Base-by-base conservation (phyloP, 306 rosid species). In the Biancaea sappan region DNA sequence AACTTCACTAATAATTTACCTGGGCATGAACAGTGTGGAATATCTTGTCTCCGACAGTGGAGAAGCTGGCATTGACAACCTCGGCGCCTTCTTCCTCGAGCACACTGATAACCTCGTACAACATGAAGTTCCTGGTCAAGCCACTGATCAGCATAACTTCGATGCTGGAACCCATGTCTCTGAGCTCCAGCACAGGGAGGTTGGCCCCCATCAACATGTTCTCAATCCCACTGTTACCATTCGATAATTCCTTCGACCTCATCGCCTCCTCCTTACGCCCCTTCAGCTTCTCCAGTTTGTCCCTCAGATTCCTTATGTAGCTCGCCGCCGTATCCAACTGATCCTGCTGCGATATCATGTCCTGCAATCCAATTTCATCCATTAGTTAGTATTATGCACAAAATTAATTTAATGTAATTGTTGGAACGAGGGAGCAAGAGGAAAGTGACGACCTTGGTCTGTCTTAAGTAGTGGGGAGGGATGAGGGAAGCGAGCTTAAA, bases 81-180 rank as follows among this genome's bases (percentile, higher is more conserved):
- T 89, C 83, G 5, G 91, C 93, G 21, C 93, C 96, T 84, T 92
- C 93, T 82, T 92, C 85, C 52, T 92, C 80, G 8, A 92, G 80
- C 29, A 89, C 72, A 56, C 69, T 56, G 14, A 89, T 86, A 1
- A 89, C 77, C 79, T 89, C 85, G 56, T 73, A 66, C 2, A 89
- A 38, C 93, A 81, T 83, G 83, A 89, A 82, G 70, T 68, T 85
- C 81, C 79, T 86, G 32, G 78, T 71, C 66, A 83, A 6, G 2
- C 88, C 85, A 77, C 84, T 81, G 16, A 92, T 83, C 62, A 92
- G 18, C 80, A 76, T 47, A 63, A 92, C 86, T 73, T 89, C 85
- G 6, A 89, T 86, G 75, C 32, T 4, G 0, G 89, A 83, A 34
- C 84, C 91, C 25, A 81, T 48, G 31, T 89, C 96, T 69, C 51